These are phyloP conservation scores for Aaosphaeria pasadenensis DNA, from an alignment of 2,329 filamentous ascomycete species.

Conservation along the genomic window DNA sequence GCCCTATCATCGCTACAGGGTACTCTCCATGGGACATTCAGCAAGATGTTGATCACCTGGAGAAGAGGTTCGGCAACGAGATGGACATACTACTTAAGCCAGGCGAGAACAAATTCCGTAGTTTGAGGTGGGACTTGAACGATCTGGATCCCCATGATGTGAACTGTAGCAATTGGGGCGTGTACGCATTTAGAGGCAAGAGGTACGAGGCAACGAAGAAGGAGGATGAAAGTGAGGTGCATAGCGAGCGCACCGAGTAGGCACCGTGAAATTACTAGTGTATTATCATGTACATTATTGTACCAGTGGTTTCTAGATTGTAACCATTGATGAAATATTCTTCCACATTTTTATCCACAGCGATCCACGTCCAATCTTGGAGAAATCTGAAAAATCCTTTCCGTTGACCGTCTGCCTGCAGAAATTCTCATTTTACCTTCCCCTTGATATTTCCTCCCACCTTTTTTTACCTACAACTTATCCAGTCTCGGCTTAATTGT, in stretches of 20 bases:
- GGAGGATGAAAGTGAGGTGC: constrained; percentile 38
- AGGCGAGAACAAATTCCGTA: constrained; percentile 91
- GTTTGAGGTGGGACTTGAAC: constrained; percentile 93
- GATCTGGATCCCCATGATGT: constrained; percentile 92
- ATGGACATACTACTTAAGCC: constrained; percentile 90
- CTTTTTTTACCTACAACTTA: too few species aligned
- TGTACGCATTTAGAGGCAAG: constrained; percentile 97
- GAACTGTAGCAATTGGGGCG: constrained; percentile 93
- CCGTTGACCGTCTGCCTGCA: too few species aligned
- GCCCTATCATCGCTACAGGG: constrained; percentile 89
- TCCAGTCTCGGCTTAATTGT: too few species aligned
- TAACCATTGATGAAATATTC: not conserved
- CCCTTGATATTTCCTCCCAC: too few species aligned
- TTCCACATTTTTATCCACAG: not conserved
- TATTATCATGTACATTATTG: not conserved
- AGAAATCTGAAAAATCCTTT: too few species aligned
- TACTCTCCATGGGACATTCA: constrained; percentile 96
- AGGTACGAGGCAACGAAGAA: constrained; percentile 71
- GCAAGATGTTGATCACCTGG: constrained; percentile 85
- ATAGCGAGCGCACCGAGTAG: constrained; percentile 31
- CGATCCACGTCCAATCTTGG: not conserved
- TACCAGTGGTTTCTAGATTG: not conserved
- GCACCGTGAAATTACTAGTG: not conserved
- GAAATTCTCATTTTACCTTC: too few species aligned
- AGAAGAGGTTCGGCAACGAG: constrained; percentile 80